phyloP scores from a whole-genome alignment of 2,329 filamentous ascomycete species.

The Colletotrichum musae region DNA sequence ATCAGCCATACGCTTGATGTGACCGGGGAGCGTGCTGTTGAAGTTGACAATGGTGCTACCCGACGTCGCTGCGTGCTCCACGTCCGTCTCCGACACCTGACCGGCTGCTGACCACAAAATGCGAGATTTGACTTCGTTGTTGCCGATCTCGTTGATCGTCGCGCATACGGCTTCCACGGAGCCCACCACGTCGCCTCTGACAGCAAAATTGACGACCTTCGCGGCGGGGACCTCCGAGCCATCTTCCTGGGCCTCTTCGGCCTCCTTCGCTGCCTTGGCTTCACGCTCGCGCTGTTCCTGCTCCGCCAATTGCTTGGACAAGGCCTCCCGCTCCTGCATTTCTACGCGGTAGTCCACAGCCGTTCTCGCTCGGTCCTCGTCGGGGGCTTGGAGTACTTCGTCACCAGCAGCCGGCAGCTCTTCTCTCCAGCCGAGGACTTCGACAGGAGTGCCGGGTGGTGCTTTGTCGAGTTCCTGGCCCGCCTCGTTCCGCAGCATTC shows the following conservation, averaged over 20 bases:
- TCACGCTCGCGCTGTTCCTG: constrained; percentile 75
- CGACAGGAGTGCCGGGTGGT: constrained; percentile 89
- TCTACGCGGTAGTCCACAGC: constrained; percentile 85
- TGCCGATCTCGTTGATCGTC: constrained; percentile 83
- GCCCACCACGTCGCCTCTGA: constrained; percentile 94
- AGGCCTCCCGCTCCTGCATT: constrained; percentile 78
- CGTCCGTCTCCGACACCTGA: constrained; percentile 85
- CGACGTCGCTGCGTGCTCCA: constrained; percentile 87
- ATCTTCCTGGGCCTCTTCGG: constrained; percentile 55
- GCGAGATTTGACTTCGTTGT: constrained; percentile 83
- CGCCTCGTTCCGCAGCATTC: constrained; percentile 86
- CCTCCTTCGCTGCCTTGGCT: constrained; percentile 57
- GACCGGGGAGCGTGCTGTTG: constrained; percentile 78
- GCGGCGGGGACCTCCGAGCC: constrained; percentile 50
- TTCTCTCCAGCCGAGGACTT: constrained; percentile 95
- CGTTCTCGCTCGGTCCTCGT: constrained; percentile 82
- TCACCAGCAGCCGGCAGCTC: constrained; percentile 87
- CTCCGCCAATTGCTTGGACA: constrained; percentile 86
- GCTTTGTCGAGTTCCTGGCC: constrained; percentile 81
- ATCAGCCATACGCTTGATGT: constrained; percentile 79
- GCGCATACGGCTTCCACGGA: constrained; percentile 92
- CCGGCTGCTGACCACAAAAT: constrained; percentile 86
- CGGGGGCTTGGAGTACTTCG: constrained; percentile 85
- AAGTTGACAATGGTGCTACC: constrained; percentile 87
- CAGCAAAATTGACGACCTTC: constrained; percentile 80